Evolutionary conservation across 805 yeast genomes (phyloP).

Genomic region (Saccharomycopsis sp.): DNA sequence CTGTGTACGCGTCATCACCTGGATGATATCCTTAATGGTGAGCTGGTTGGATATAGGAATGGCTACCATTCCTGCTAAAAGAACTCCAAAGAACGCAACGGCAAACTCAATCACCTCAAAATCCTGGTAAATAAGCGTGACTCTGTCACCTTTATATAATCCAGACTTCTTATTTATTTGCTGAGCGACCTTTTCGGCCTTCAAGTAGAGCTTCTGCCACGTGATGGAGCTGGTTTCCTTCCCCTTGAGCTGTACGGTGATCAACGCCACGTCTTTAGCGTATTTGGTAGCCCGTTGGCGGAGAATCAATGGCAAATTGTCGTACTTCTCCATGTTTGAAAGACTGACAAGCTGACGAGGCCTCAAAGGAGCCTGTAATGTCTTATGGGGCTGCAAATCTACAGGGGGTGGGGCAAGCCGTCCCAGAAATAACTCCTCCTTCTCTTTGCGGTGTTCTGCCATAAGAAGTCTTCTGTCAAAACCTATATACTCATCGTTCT

Average conservation of each 20-base stretch:
- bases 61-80: constrained; percentile 89
- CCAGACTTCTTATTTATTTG: constrained; percentile 63
- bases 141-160: constrained; percentile 75
- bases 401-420: not conserved
- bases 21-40: constrained; percentile 60
- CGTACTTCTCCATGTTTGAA: constrained; percentile 38
- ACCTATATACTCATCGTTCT: too few species aligned
- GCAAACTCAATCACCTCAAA: constrained; percentile 81
- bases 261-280: constrained; percentile 62
- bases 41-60: constrained; percentile 82
- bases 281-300: constrained; percentile 64
- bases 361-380: constrained; percentile 53
- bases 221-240: constrained; percentile 70
- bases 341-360: constrained; percentile 44
- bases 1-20: constrained; percentile 66
- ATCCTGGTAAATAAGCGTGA: constrained; percentile 75
- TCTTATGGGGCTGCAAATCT: constrained; percentile 23
- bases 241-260: constrained; percentile 69
- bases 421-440: not conserved
- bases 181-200: constrained; percentile 84
- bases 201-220: constrained; percentile 83
- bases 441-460: not conserved
- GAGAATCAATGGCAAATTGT: constrained; percentile 64
- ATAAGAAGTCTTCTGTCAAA: not conserved
- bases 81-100: constrained; percentile 83